These are phyloP conservation scores for Thelonectria discophora DNA, from an alignment of 2,329 filamentous ascomycete species.

Conservation along the genomic window DNA sequence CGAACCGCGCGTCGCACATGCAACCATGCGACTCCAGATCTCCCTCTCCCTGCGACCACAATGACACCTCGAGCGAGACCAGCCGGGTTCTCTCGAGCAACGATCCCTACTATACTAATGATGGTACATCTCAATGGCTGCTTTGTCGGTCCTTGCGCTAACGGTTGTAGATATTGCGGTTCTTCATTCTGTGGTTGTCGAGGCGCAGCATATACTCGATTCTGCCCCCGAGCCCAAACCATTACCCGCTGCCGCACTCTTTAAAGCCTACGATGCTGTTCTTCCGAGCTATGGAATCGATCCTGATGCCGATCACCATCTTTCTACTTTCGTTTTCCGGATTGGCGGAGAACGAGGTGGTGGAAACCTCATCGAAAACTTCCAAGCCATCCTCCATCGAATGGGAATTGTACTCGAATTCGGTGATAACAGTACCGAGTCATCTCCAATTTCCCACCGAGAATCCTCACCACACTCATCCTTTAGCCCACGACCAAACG, in stretches of 20 bases:
- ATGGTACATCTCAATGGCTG: constrained; percentile 55
- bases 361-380: constrained; percentile 71
- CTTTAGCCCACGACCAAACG: constrained; percentile 32
- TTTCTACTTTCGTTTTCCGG: constrained; percentile 81
- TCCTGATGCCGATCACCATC: constrained; percentile 76
- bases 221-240: constrained; percentile 67
- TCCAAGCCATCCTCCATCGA: constrained; percentile 71
- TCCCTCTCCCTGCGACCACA: constrained; percentile 38
- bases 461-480: constrained; percentile 37
- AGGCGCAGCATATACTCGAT: constrained; percentile 72
- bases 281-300: constrained; percentile 76
- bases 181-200: constrained; percentile 78
- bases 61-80: constrained; percentile 41
- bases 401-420: constrained; percentile 79
- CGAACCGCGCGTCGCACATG: constrained; percentile 41
- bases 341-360: constrained; percentile 73
- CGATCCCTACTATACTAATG: constrained; percentile 65
- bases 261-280: constrained; percentile 80
- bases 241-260: constrained; percentile 79
- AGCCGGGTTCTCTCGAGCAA: constrained; percentile 42
- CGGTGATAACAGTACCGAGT: constrained; percentile 48
- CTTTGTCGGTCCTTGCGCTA: constrained; percentile 12
- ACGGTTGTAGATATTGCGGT: constrained; percentile 76
- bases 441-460: constrained; percentile 37
- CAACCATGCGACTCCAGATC: constrained; percentile 37